Evolutionary conservation across 805 yeast species (phyloP), one percentile per base, ranked within the genome.

Genomic region (Starmerella etchellsii): DNA sequence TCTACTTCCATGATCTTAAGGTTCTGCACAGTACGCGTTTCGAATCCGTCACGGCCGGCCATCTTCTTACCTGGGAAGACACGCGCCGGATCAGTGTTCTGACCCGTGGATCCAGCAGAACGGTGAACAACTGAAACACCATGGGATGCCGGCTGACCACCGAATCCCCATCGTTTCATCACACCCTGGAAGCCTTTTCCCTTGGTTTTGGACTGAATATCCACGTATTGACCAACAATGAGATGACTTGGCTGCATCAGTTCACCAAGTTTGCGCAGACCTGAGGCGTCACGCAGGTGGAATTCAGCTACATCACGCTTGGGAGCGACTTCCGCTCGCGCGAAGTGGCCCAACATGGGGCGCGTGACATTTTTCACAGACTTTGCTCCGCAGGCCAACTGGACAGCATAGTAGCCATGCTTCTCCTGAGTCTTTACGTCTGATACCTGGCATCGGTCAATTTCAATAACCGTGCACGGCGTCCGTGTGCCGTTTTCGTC

Each of bases 171-270:
- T 64, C 95, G 77, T 61, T 88, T 88, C 95, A 91, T 91, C 20
- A 88, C 97, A 74, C 98, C 98, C 19, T 87, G 83, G 60, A 84
- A 84, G 10, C 98, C 98, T 63, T 91, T 91, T 63, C 98, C 98
- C 60, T 84, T 88, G 39, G 87, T 69, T 16, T 70, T 69, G 14
- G 87, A 80, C 57, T 75, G 71, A 39, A 84, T 65, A 58, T 91
- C 98, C 22, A 91, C 87, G 44, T 65, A 71, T 60, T 84, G 91
- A 24, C 96, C 97, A 15, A 65, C 68, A 42, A 75, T 71, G 59
- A 88, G 88, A 61, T 79, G 87, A 56, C 83, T 85, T 2, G 95
- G 95, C 41, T 66, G 72, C 41, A 91, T 63, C 53, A 76, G 74
- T 2, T 85, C 76, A 3, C 96, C 96, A 8, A 78, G 62, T 11